Base-by-base conservation (phyloP, 2,329 filamentous ascomycete genomes). In the Ceratocystiopsis minuta region DNA sequence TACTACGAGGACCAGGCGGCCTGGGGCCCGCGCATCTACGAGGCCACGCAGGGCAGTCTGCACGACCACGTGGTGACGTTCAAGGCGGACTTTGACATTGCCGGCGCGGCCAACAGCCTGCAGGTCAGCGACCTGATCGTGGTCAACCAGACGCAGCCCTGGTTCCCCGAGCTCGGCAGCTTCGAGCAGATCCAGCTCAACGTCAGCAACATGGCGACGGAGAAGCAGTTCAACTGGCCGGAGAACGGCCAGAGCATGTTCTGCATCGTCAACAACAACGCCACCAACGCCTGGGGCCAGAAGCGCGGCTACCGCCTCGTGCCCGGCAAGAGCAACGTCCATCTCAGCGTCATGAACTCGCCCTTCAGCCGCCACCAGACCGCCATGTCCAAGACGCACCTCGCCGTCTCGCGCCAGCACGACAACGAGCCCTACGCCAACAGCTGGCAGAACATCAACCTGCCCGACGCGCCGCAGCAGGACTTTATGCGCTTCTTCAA, bases 401-500 rank as follows among this genome's bases (percentile, higher is more conserved):
- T 67, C 9, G 55, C 56, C 15, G 55, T 67, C 28, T 60, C 60
- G 16, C 51, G 53, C 9, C 64, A 66, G 34, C 60, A 67, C 49
- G 66, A 70, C 48, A 60, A 50, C 1, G 65, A 70, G 51, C 57
- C 56, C 1, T 58, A 57, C 16, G 51, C 53, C 37, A 58, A 62
- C 43, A 53, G 50, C 38, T 48, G 50, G 39, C 54, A 55, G 47
- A 57, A 57, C 42, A 47, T 52, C 33, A 55, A 58, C 47, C 47
- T 57, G 42, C 51, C 56, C 7, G 47, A 38, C 44, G 45, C 43
- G 42, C 63, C 63, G 9, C 57, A 60, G 40, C 56, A 65, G 16
- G 59, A 66, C 49, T 67, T 67, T 45, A 43, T 47, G 39, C 56
- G 59, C 39, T 62, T 63, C 50, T 60, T 66, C 42, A 49, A 70